Base-by-base conservation (phyloP, 768 basidiomycete species). In the Calocybe cyanea region DNA sequence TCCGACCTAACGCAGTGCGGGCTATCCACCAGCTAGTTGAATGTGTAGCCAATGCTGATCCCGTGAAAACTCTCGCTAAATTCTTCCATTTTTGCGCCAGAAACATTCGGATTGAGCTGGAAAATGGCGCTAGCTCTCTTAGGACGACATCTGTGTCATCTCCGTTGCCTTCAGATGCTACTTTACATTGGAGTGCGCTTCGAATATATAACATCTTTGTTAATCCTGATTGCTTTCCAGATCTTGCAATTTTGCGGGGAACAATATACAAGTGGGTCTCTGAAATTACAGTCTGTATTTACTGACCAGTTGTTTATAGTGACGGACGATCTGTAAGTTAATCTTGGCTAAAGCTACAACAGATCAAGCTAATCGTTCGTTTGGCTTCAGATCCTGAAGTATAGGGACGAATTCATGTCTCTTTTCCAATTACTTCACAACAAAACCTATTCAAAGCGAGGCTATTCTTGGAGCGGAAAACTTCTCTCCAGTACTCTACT, bases 1-100 rank as follows among this genome's bases (percentile, higher is more conserved):
- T 89, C 20, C 83, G 90, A 19, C 75, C 88, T 19, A 94, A 93
- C 62, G 86, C 89, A 18, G 87, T 92, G 34, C 80, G 88, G 45
- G 88, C 86, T 2, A 86, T 93, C 20, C 88, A 92, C 55, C 84
- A 90, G 53, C 71, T 96, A 3, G 85, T 93, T 25, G 83, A 87
- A 64, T 89, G 87, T 57, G 77, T 94, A 18, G 85, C 91, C 3
- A 87, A 90, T 47, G 87, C 87, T 15, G 67, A 90, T 55, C 81
- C 91, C 3, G 67, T 61, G 41, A 91, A 91, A 65, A 87, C 87
- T 1, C 68, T 93, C 38, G 81, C 76, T 15, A 86, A 81, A 54
- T 90, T 95, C 64, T 73, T 91, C 49, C 80, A 82, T 0, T 78
- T 88, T 34, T 91, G 88, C 60, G 66, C 73, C 21, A 63, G 67